Base-by-base conservation (phyloP, 106 monocot genomes). In the Dendrobium chrysotoxum region DNA sequence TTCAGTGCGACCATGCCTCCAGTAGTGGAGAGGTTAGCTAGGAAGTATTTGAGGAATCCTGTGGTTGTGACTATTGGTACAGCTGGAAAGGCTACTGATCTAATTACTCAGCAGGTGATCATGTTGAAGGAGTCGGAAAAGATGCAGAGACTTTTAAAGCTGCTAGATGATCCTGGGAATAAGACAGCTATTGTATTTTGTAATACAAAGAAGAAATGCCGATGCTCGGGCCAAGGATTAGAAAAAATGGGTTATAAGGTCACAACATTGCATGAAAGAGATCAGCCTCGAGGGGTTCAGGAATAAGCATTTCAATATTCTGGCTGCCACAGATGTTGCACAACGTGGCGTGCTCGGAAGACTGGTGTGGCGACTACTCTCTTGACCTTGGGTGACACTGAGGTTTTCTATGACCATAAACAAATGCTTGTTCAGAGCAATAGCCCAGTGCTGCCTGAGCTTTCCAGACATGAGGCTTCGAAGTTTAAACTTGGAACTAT, bases 361-460 rank as follows among this genome's bases (percentile, higher is more conserved):
- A 94, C 89, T 2, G 98, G 98, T 41, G 80, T 81, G 46, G 98
- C 98, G n/a, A 98, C 95, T 17, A 95, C 98, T 35, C 95, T 98
- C 76, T 79, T 98, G 64, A 98, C 98, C 20, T 83, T 95, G 67
- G 82, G 87, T 16, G 95, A 98, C 71, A 88, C 88, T 25, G 98
- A 95, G 4, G 95, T 98, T 70, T 98, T 98, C 82, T 98, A 92
- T 82, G 98, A 98, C 78, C 87, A 95, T 23, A 98, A 98, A 79
- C 95, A 98, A 91, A 98, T 98, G 95, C 89, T 98, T n/a, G 84
- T 87, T 58, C 98, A 98, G 78, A 95, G 91, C 87, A 95, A 95
- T 70, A 95, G 98, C 61, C 83, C 86, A 20, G 91, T 98, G 21
- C 98, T 95, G 1, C 98, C 98, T 11, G 98, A 98, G 86, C 87